Base-by-base conservation (phyloP, 805 yeast genomes). In the Zygoascus tannicola region DNA sequence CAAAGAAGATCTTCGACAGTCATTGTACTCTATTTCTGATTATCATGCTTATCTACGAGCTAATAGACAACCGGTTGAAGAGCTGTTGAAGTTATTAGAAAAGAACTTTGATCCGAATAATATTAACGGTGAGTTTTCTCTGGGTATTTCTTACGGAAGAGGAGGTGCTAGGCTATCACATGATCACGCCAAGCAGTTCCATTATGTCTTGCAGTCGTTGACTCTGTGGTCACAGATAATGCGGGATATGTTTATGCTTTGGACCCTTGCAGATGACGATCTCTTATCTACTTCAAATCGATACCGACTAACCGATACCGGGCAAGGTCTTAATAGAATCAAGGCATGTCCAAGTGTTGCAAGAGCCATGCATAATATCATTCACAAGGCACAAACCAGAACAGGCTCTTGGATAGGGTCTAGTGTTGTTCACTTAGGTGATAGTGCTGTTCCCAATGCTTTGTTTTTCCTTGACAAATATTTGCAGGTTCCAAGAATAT, bases 401-500 rank as follows among this genome's bases (percentile, higher is more conserved):
- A 75, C 83, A 19, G 75, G 80, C 3, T 64, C 73, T 2, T 83
- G 92, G 90, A 80, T 83, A 28, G 94, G 94, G 2, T 78, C 85
- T 4, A 76, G 83, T 14, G 90, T 81, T 19, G 82, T 83, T 20
- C 94, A 83, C 60, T 56, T 84, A 15, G 94, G 92, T 34, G 94
- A 83, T 59, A 81, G 79, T 53, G 83, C 88, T 1, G 94, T 83
- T 4, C 94, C 94, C 2, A 83, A 83, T 58, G 87, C 90, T 0
- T 59, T 84, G 47, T 82, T 82, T 57, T 83, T 83, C 66, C 62
- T 83, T 42, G 92, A 83, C 60, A 83, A 84, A 58, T 83, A 83
- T 57, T 73, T 80, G 23, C 94, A 83, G 59, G 85, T 84, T 2
- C 92, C 92, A 23, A 72, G 80, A 41, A 82, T 83, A 32, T 62